Evolutionary conservation across 2,329 filamentous ascomycete species (phyloP).

Genomic region (Xenoacremonium recifei): DNA sequence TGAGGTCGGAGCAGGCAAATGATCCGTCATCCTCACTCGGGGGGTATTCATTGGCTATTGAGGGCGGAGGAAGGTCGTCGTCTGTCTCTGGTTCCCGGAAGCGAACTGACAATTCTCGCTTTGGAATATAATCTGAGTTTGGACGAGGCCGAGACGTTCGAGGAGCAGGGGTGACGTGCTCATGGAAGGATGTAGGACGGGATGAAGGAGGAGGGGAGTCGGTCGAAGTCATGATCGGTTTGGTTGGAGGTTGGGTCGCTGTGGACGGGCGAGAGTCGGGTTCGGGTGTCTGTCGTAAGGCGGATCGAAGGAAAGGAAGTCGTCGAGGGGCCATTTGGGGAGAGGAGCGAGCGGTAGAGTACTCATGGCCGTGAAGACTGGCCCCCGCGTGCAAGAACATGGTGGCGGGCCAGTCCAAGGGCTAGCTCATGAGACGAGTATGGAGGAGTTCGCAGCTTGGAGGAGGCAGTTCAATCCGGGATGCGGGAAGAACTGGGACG

Average conservation of each 20-base stretch:
- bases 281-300: conserved; percentile 35
- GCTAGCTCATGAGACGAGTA: conserved; percentile 18
- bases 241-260: background rate
- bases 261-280: conserved; percentile 18
- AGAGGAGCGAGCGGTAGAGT: conserved; percentile 40
- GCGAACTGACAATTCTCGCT: conserved; percentile 44
- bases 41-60: conserved; percentile 10
- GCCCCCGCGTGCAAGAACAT: conserved; percentile 62
- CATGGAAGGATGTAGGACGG: conserved; percentile 26
- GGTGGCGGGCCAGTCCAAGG: conserved; percentile 17
- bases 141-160: conserved; percentile 28
- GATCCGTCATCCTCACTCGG: conserved; percentile 50
- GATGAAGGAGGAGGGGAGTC: conserved; percentile 11
- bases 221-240: background rate
- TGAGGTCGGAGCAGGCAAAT: conserved; percentile 39
- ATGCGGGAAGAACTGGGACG: background rate
- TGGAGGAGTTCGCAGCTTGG: conserved; percentile 2
- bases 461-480: background rate
- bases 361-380: conserved; percentile 60
- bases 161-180: conserved; percentile 17
- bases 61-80: conserved; percentile 15
- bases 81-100: conserved; percentile 40
- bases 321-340: conserved; percentile 33
- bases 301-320: conserved; percentile 42
- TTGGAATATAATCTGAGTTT: conserved; percentile 37